Percentiles rank a stretch among this genome's conserved stretches.
Evolutionary conservation across 129 eudicot genomes (phyloP).

Genomic region (Flaveria sonorensis): DNA sequence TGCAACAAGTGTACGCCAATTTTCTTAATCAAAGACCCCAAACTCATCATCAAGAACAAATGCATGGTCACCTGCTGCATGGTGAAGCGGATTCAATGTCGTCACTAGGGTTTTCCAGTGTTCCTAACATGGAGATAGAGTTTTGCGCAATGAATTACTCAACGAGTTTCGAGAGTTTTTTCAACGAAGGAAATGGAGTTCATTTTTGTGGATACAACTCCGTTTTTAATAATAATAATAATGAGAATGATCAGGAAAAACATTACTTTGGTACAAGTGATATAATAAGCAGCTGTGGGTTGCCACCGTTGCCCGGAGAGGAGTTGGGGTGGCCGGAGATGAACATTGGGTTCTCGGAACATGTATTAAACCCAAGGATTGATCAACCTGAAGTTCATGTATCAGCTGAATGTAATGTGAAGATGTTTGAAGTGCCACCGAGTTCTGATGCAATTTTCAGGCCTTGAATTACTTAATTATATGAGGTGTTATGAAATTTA

Average conservation of each 20-base stretch:
- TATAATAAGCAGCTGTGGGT: slow-evolving; percentile 28
- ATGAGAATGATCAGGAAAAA: slow-evolving; percentile 21
- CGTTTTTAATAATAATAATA: slow-evolving; percentile 21
- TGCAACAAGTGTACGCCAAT: slow-evolving; percentile 65
- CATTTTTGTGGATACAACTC: slow-evolving; percentile 45
- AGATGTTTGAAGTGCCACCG: slow-evolving; percentile 37
- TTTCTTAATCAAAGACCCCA: slow-evolving; percentile 56
- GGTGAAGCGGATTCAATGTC: slow-evolving; percentile 21
- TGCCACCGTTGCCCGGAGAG: slow-evolving; percentile 72
- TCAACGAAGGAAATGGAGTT: slow-evolving; percentile 32
- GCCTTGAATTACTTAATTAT: slow-evolving; percentile 35
- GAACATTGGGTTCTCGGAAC: slow-evolving; percentile 25
- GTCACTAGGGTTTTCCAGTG: slow-evolving; percentile 28
- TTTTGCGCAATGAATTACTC: slow-evolving; percentile 19
- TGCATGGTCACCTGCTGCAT: slow-evolving; percentile 25
- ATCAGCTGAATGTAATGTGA: slow-evolving; percentile 40
- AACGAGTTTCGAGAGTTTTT: slow-evolving; percentile 34
- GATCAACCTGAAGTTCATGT: slow-evolving; percentile 38
- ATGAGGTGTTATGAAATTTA: slow-evolving; percentile 14
- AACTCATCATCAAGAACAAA: not conserved
- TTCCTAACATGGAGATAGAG: slow-evolving; percentile 35
- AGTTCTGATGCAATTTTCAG: slow-evolving; percentile 48
- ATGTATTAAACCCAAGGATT: slow-evolving; percentile 14
- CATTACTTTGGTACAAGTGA: slow-evolving; percentile 29
- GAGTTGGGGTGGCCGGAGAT: slow-evolving; percentile 51